These are phyloP conservation scores for Botryotinia calthae DNA, from an alignment of 2,329 filamentous ascomycete genomes.

Conservation along the genomic window DNA sequence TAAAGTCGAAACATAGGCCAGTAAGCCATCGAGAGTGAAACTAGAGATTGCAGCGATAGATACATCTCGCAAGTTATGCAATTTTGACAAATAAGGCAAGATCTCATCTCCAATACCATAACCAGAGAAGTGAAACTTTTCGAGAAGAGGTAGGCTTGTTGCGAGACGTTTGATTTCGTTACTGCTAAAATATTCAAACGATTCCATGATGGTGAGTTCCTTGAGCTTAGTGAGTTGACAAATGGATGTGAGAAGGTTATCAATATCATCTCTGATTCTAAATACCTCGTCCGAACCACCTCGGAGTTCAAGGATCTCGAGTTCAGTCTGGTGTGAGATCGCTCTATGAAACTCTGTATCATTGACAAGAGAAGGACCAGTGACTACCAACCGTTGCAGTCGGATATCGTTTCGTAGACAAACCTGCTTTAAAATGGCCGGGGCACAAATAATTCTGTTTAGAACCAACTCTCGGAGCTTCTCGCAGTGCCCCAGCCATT, in stretches of 20 bases:
- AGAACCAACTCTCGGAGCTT: conserved; percentile 51
- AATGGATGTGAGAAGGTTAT: conserved; percentile 51
- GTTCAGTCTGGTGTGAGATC: conserved; percentile 48
- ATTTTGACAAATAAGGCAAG: conserved; percentile 44
- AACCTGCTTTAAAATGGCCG: conserved; percentile 52
- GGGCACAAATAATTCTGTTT: conserved; percentile 49
- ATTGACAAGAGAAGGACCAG: conserved; percentile 48
- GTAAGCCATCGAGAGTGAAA: conserved; percentile 53
- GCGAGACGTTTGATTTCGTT: conserved; percentile 51
- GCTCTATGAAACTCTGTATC: conserved; percentile 52
- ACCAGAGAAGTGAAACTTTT: conserved; percentile 56
- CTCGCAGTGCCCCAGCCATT: conserved; percentile 55
- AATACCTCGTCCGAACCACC: conserved; percentile 48
- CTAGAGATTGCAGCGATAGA: conserved; percentile 53
- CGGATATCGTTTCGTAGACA: conserved; percentile 46
- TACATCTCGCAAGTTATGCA: conserved; percentile 51
- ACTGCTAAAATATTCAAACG: conserved; percentile 51
- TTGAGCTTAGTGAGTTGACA: conserved; percentile 51
- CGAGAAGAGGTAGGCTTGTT: conserved; percentile 43
- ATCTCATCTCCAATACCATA: conserved; percentile 51
- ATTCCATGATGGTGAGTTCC: conserved; percentile 51
- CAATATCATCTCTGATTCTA: conserved; percentile 45
- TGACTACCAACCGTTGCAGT: conserved; percentile 49
- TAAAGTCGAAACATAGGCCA: conserved; percentile 43
- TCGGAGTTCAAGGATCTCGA: conserved; percentile 47